Evolutionary conservation across 805 yeast genomes (phyloP).

Genomic region (Scheffersomyces lignosus): DNA sequence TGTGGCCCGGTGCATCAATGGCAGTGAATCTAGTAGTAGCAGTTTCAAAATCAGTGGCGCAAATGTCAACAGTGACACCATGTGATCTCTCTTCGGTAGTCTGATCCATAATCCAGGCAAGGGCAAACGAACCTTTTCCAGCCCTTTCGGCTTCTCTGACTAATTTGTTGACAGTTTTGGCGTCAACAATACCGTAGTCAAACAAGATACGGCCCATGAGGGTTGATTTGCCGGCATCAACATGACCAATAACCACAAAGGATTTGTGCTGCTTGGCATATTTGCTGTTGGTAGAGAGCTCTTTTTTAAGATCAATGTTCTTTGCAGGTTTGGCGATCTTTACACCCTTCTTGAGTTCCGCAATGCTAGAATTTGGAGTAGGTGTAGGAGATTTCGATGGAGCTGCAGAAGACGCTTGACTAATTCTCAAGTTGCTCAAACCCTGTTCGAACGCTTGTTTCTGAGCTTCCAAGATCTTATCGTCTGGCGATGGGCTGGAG

Average conservation of each 20-base stretch:
- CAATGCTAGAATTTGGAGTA: conserved; percentile 6
- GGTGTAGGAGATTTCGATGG: conserved; percentile 5
- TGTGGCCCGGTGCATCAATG: conserved; percentile 84
- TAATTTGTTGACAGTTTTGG: conserved; percentile 60
- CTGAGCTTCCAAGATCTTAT: conserved; percentile 62
- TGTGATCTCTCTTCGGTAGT: conserved; percentile 71
- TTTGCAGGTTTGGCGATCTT: conserved; percentile 42
- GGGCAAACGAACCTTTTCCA: conserved; percentile 78
- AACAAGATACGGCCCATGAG: conserved; percentile 71
- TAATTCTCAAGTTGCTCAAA: conserved; percentile 27
- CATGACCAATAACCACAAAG: conserved; percentile 85
- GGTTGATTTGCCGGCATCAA: conserved; percentile 84
- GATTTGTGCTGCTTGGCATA: conserved; percentile 55
- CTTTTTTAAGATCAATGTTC: conserved; percentile 42
- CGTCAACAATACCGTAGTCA: conserved; percentile 66
- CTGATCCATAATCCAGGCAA: conserved; percentile 87
- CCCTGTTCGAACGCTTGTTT: conserved; percentile 38
- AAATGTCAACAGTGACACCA: conserved; percentile 80
- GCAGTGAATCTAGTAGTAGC: conserved; percentile 56
- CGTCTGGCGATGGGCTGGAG: conserved; percentile 80
- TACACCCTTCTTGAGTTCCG: conserved; percentile 7
- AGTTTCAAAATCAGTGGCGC: conserved; percentile 68
- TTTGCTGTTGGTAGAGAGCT: conserved; percentile 30
- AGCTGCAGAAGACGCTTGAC: conserved; percentile 3
- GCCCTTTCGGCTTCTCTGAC: conserved; percentile 62